Evolutionary conservation across 208 protist genomes (phyloP), one percentile per base, ranked within the genome.

Genomic region (Leishmania gerbilli): DNA sequence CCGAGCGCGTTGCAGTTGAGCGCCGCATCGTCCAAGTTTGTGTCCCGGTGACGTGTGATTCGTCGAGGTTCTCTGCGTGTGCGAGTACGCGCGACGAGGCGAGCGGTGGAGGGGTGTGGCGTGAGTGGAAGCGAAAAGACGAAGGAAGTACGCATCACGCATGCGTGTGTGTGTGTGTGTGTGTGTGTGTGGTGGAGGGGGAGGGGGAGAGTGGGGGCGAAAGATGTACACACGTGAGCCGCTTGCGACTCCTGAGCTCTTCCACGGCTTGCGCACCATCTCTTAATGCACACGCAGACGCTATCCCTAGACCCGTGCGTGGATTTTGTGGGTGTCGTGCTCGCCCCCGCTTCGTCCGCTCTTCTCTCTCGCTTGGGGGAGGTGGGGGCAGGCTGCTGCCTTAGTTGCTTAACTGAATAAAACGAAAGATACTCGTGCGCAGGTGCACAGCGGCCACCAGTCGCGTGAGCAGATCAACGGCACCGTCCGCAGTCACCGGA

Each of bases 341-440:
- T 24, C 31, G 13, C 15, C 5, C 31, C 31, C 31, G 7, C 56
- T 24, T 31, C 6, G 56, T 62, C 27, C 24, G 56, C 27, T 62
- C 27, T 62, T 27, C 56, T 13, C 51, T 64, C 62, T 68, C 15
- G 27, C 9, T 40, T 21, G 34, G 47, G 47, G 6, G 34, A 13
- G 31, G 49, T 47, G 37, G 6, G 31, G 49, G 47, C n/a, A n/a
- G 47, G 7, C 49, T n/a, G 15, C n/a, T 62, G 72, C 72, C 40
- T 71, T 71, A 71, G 40, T 47, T 37, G 67, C 67, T 71, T 74
- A 74, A 5, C 24, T 72, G 45, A 49, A 74, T 21, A 37, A 71
- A 45, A 71, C 0, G 67, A 71, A 15, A n/a, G 40, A 69, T 11
- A 42, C 64, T 45, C 64, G 31, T 9, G 40, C 7, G 21, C 37